Base-by-base conservation (phyloP, 331 rosid genomes). In the Quercus lobata region DNA sequence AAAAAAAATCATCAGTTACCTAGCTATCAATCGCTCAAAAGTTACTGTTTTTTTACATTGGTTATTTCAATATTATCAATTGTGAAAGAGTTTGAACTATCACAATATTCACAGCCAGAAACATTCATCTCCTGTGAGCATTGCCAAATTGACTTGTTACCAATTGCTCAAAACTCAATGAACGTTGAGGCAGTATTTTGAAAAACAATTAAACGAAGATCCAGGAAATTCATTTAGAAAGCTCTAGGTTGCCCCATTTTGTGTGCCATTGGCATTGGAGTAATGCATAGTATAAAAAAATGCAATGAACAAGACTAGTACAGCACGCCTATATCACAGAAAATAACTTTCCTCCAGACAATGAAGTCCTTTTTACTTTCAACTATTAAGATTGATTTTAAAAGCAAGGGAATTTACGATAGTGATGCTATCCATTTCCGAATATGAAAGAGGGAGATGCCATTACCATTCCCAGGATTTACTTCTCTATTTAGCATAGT, bases 401-500 rank as follows among this genome's bases (percentile, higher is more conserved):
- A 34, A 34, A 35, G 2, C 19, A 24, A 19, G n/a, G 72, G 24
- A 14, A 68, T 8, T 10, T 49, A 16, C 19, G 5, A 49, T 60
- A 69, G 18, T 44, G 41, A 60, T 27, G 41, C 58, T 60, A 7
- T 32, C 46, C 4, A 18, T 37, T 32, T 66, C 53, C 58, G 15
- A 9, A 53, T 57, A 57, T 29, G 54, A 34, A 66, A 73, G 63
- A 21, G 41, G 37, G 53, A 68, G 72, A 35, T 34, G 78, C 72
- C 56, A 79, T n/a, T 75, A 71, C 22, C 46, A 80, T 25, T 70
- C 52, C 71, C 75, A 3, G 76, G 74, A 83, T 65, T 24, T 78
- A 75, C 70, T 66, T 58, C 41, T 79, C 35, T 19, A 32, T 79
- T 77, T 60, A 16, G 76, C 21, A 30, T 73, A 22, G 61, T 66